Conservation (phyloP, 2,329 filamentous ascomycete species). For the Teratosphaeria zuluensis region DNA sequence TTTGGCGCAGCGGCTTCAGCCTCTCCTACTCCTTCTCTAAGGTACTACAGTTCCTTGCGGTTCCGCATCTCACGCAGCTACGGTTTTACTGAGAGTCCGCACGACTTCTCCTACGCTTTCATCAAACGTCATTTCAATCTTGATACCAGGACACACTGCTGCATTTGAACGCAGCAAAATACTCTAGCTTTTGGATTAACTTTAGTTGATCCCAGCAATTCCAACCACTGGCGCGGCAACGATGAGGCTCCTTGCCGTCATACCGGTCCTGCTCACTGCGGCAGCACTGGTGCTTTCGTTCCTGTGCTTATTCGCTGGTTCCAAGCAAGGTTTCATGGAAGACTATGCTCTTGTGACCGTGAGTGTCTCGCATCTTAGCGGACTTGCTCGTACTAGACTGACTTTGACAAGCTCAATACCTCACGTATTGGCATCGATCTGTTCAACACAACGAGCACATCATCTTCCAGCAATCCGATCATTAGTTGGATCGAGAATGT, state of each 20-base stretch:
- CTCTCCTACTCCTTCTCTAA: no score
- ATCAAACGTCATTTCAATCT: background rate
- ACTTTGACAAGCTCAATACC: slow-evolving; percentile 38
- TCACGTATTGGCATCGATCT: slow-evolving; percentile 41
- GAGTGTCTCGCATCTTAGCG: background rate
- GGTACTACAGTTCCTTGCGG: no score
- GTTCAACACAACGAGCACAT: slow-evolving; percentile 16
- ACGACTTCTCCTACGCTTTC: background rate
- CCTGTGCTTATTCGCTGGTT: slow-evolving; percentile 52
- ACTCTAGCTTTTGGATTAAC: background rate
- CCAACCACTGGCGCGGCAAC: background rate
- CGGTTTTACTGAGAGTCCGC: background rate
- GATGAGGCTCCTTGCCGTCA: slow-evolving; percentile 9
- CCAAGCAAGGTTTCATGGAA: slow-evolving; percentile 47
- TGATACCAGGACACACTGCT: background rate
- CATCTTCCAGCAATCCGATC: slow-evolving; percentile 15
- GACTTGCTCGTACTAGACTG: background rate
- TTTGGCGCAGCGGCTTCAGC: background rate
- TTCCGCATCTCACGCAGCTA: background rate
- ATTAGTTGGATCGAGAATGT: slow-evolving; percentile 23
- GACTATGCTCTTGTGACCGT: slow-evolving; percentile 46
- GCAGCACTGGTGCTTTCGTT: slow-evolving; percentile 48
- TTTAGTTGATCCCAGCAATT: background rate
- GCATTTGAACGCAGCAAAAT: background rate
- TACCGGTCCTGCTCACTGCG: slow-evolving; percentile 32